A percentile compares a stretch with the other conserved stretches of the same genome.
Evolutionary conservation across 2,329 filamentous ascomycete genomes (phyloP).

Genomic region (Talaromyces islandicus): DNA sequence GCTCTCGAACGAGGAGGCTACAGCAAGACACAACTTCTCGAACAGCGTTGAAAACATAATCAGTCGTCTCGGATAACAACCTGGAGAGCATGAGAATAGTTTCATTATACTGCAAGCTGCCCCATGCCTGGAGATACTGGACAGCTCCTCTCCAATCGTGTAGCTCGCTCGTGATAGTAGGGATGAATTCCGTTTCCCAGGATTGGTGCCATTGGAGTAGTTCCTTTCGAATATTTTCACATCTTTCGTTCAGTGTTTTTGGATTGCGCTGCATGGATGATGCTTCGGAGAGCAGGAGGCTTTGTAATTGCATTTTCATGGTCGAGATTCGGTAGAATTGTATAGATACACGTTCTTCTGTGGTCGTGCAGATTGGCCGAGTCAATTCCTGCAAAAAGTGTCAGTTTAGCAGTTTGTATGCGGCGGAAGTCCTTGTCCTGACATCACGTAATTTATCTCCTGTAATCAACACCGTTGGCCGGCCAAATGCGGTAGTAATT

Average conservation of each 20-base stretch:
- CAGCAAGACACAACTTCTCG: slow-evolving; percentile 3
- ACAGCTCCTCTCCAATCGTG: slow-evolving; percentile 2
- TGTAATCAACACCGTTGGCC: slow-evolving; percentile 3
- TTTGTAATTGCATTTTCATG: slow-evolving; percentile 5
- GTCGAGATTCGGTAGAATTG: slow-evolving; percentile 5
- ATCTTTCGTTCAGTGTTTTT: not conserved
- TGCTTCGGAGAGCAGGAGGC: slow-evolving; percentile 2
- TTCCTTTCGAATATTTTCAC: slow-evolving; percentile 1
- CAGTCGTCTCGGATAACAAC: not conserved
- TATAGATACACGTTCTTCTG: slow-evolving; percentile 5
- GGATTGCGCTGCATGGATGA: slow-evolving; percentile 2
- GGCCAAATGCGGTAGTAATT: slow-evolving; percentile 2
- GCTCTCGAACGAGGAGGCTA: not conserved
- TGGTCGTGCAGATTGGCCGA: not conserved
- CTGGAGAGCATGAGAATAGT: slow-evolving; percentile 5
- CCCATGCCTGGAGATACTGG: slow-evolving; percentile 3
- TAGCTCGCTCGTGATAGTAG: not conserved
- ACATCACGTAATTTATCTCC: slow-evolving; percentile 4
- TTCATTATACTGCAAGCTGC: slow-evolving; percentile 3
- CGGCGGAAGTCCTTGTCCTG: not conserved
- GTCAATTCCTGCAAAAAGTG: slow-evolving; percentile 1
- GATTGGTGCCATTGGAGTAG: slow-evolving; percentile 4
- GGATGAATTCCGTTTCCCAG: not conserved
- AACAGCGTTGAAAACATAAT: slow-evolving; percentile 4
- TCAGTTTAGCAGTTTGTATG: slow-evolving; percentile 1